Percentiles rank a stretch among this genome's conserved stretches.
Evolutionary conservation across 345 rosid genomes (phyloP).

Genomic region (Theobroma cacao): DNA sequence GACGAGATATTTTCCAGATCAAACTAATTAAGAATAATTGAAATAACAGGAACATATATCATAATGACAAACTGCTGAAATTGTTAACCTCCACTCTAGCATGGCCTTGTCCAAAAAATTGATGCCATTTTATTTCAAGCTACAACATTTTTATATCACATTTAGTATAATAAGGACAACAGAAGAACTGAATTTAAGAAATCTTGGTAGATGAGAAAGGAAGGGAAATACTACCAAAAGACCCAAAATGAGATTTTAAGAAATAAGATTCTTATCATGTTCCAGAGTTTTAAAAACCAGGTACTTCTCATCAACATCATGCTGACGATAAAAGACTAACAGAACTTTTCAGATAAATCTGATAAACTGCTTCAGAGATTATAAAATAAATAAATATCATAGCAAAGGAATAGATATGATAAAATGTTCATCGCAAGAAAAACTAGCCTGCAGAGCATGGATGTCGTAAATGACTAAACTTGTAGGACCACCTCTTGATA

Average conservation of each 20-base stretch:
- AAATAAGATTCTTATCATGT: background rate
- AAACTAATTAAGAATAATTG: background rate
- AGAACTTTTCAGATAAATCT: background rate
- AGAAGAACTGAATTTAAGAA: background rate
- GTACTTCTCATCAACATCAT: background rate
- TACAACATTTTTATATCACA: background rate
- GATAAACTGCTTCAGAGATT: background rate
- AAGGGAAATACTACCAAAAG: no score
- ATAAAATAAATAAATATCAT: background rate
- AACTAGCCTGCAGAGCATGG: constrained; percentile 88
- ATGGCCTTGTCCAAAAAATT: background rate
- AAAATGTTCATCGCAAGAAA: background rate
- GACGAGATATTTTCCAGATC: background rate
- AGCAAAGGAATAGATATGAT: constrained; percentile 3
- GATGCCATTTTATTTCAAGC: background rate
- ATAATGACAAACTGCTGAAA: background rate
- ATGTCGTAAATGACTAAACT: constrained; percentile 93
- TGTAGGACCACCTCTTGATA: constrained; percentile 97
- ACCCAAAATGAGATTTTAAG: background rate
- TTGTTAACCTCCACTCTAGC: background rate
- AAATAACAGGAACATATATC: background rate
- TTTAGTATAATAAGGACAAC: background rate
- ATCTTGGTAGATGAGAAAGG: background rate
- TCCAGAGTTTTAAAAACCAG: background rate
- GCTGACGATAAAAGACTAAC: background rate